Base-by-base conservation (phyloP, 805 yeast genomes). In the Ogataea zsoltii region DNA sequence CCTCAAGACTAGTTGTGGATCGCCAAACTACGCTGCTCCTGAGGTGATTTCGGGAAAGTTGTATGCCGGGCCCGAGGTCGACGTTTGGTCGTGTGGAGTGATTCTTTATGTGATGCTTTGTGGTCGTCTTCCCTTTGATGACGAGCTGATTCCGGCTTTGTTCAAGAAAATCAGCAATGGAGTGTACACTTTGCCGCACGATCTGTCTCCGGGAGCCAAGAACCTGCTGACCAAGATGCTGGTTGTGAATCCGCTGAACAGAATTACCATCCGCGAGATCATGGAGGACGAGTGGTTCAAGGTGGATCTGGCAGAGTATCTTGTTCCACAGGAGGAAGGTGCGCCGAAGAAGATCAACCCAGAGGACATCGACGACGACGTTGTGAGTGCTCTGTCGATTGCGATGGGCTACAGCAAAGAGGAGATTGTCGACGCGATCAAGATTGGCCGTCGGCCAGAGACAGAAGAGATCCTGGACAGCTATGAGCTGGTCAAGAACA, bases 61-160 rank as follows among this genome's bases (percentile, higher is more conserved):
- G 43, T 92, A 91, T 58, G 98, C 97, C 2, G 98, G 98, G 9
- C 97, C 98, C 2, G 97, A 92, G 67, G 97, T 92, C 38, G 98
- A 91, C 66, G 97, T 91, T 44, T 91, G 98, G 98, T 86, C 96
- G 0, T 87, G 96, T 61, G 98, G 98, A 58, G 97, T 92, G 32
- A 90, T 92, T 38, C 72, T 91, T 44, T 92, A 91, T 57, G 98
- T 91, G 43, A 91, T 91, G 97, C 74, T 92, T 42, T 91, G 97
- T 67, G 97, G 98, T 32, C 75, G 97, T 57, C 75, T 91, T 57
- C 98, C 98, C 12, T 91, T 91, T 65, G 98, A 91, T 67, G 98
- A 91, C 67, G 98, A 91, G 62, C 85, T 89, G 63, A 92, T 91
- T 44, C 98, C 98, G 7, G 95, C 94, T 1, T 73, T 91, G 51